phyloP scores from a whole-genome alignment of 1,139 yeast species.

The Meyerozyma athensensis region DNA sequence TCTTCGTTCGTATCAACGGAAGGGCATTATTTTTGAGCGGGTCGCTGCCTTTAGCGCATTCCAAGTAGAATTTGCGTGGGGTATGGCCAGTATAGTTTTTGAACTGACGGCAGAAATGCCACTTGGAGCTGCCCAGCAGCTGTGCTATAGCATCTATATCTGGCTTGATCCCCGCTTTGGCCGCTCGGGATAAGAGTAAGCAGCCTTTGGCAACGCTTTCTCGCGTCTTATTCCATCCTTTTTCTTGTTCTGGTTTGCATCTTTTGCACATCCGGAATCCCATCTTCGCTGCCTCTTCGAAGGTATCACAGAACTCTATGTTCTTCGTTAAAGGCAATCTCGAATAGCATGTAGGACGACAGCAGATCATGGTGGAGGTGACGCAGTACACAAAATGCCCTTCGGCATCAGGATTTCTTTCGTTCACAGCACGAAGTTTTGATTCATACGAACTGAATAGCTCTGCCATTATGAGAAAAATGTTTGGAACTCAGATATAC shows the following conservation, averaged over 20 bases:
- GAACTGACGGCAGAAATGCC: conserved; percentile 23
- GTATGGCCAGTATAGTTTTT: conserved; percentile 19
- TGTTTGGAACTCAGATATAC: conserved; percentile 1
- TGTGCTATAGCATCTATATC: conserved; percentile 6
- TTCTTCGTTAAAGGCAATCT: conserved; percentile 13
- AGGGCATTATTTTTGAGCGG: background rate
- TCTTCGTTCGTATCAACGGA: background rate
- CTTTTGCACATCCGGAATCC: conserved; percentile 18
- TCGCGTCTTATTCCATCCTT: conserved; percentile 13
- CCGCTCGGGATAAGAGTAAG: conserved; percentile 5
- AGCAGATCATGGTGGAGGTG: conserved; percentile 14
- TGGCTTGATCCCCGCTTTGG: background rate
- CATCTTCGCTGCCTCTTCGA: conserved; percentile 11
- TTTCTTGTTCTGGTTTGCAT: conserved; percentile 14
- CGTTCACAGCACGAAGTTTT: conserved; percentile 14
- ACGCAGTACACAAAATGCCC: conserved; percentile 16
- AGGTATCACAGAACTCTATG: conserved; percentile 12
- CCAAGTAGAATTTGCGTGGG: conserved; percentile 15
- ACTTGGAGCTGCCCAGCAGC: conserved; percentile 18
- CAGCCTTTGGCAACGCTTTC: conserved; percentile 12
- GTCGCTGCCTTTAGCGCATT: conserved; percentile 6
- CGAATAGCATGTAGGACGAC: conserved; percentile 17
- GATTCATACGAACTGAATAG: conserved; percentile 20
- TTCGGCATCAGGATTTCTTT: conserved; percentile 16
- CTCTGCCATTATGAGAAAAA: background rate